Percentiles rank a stretch among this genome's conserved stretches.
Evolutionary conservation across 2,329 filamentous ascomycete species (phyloP).

Genomic region (Aspergillus sp.): DNA sequence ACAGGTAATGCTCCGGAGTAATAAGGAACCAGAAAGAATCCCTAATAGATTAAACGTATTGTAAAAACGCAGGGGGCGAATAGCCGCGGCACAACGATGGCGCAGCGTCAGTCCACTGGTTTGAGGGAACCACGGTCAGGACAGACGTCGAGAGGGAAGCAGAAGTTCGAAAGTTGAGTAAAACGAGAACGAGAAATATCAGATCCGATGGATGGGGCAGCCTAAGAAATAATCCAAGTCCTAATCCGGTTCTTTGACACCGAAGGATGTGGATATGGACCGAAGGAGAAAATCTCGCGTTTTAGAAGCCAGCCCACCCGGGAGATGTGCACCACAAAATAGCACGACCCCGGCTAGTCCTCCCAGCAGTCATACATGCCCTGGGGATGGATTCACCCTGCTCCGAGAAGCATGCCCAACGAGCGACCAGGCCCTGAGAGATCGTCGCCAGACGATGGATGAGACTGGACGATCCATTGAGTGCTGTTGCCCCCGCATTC

Average conservation of each 20-base stretch:
- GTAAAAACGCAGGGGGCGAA: neutral
- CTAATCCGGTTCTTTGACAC: neutral
- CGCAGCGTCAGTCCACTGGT: neutral
- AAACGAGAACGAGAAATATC: neutral
- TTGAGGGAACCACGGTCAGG: too few species aligned
- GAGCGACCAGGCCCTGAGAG: constrained; percentile 9
- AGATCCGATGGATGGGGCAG: neutral
- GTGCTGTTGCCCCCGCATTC: constrained; percentile 6
- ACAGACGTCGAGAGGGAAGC: too few species aligned
- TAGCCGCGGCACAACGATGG: neutral
- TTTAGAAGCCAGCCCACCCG: constrained; percentile 11
- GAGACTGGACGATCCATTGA: neutral
- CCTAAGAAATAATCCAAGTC: neutral
- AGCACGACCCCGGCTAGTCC: neutral
- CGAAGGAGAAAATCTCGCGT: constrained; percentile 6
- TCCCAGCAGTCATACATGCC: neutral
- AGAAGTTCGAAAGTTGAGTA: neutral
- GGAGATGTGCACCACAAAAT: constrained; percentile 5
- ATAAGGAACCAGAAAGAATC: neutral
- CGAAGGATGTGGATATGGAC: neutral
- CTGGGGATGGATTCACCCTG: neutral
- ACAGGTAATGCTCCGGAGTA: neutral
- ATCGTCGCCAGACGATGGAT: constrained; percentile 9
- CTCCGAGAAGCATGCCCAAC: neutral
- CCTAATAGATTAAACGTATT: neutral